These are phyloP conservation scores for Chlorella sp. DNA, from an alignment of 139 green algal species.

Conservation along the genomic window DNA sequence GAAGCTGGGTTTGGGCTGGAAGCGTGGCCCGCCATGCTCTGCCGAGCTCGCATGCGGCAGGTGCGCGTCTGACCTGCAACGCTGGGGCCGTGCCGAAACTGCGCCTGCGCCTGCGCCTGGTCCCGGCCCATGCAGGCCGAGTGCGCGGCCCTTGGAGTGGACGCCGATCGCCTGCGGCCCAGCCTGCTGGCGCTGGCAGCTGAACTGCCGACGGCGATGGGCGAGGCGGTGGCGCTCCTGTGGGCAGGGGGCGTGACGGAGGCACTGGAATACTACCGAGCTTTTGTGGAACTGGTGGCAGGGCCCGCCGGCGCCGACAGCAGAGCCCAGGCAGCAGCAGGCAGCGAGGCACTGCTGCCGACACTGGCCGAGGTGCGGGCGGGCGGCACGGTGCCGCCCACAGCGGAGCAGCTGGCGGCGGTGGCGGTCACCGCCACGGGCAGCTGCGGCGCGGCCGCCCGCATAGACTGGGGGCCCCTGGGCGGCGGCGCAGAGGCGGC, in stretches of 20 bases:
- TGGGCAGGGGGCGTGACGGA: constrained; percentile 1
- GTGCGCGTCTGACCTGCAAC: too few species aligned
- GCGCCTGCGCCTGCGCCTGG: too few species aligned
- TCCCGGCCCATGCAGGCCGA: constrained; percentile 41
- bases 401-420: neutral
- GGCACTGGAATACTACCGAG: constrained; percentile 35
- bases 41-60: too few species aligned
- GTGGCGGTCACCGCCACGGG: neutral
- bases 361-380: constrained; percentile 45
- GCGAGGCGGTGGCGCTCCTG: constrained; percentile 32
- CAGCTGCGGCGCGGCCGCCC: neutral
- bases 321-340: neutral
- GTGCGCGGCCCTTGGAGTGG: constrained; percentile 55
- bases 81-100: too few species aligned
- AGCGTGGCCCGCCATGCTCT: too few species aligned
- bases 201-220: constrained; percentile 55
- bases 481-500: constrained; percentile 4
- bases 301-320: neutral
- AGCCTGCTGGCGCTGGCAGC: constrained; percentile 49
- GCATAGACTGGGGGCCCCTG: constrained; percentile 18
- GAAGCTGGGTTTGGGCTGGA: too few species aligned
- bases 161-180: constrained; percentile 30
- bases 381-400: constrained; percentile 20
- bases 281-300: constrained; percentile 18
- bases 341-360: constrained; percentile 20